Percentiles rank a stretch among this genome's conserved stretches.
Conservation (phyloP, 116 monocot genomes). For the Zostera marina region DNA sequence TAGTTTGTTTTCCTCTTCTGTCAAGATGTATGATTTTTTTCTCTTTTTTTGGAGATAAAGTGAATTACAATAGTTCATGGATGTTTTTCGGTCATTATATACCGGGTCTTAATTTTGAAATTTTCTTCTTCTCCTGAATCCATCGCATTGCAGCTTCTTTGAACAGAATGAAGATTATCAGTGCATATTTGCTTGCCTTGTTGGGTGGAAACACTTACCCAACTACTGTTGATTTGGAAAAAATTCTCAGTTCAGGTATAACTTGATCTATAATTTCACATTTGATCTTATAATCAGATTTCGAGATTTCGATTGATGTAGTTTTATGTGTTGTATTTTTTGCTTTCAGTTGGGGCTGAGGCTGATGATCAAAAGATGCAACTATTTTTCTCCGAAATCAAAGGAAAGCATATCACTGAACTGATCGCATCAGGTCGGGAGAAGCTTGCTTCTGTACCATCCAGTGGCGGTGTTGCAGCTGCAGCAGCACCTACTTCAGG, state of each 20-base stretch:
- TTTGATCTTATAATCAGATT: neutral
- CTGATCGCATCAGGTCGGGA: conserved; percentile 29
- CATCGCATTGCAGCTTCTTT: no score
- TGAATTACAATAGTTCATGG: no score
- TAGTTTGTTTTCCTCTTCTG: no score
- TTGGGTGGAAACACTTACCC: conserved; percentile 22
- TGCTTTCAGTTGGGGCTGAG: conserved; percentile 20
- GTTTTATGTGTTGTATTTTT: neutral
- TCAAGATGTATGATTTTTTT: no score
- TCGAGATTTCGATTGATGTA: neutral
- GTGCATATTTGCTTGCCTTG: conserved; percentile 23
- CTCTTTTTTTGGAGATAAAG: no score
- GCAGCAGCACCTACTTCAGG: conserved; percentile 27
- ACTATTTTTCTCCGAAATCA: conserved; percentile 25
- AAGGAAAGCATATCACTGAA: conserved; percentile 27
- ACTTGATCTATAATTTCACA: neutral
- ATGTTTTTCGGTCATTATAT: no score
- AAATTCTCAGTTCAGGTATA: conserved; percentile 19
- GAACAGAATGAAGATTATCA: conserved; percentile 23
- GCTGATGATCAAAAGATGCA: conserved; percentile 22
- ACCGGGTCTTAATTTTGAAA: no score
- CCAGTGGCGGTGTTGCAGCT: conserved; percentile 28
- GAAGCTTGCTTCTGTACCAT: conserved; percentile 37
- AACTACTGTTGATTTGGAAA: conserved; percentile 12
- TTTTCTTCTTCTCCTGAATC: no score